Conservation (phyloP, 2,329 filamentous ascomycete species). For the Fusarium irregulare region DNA sequence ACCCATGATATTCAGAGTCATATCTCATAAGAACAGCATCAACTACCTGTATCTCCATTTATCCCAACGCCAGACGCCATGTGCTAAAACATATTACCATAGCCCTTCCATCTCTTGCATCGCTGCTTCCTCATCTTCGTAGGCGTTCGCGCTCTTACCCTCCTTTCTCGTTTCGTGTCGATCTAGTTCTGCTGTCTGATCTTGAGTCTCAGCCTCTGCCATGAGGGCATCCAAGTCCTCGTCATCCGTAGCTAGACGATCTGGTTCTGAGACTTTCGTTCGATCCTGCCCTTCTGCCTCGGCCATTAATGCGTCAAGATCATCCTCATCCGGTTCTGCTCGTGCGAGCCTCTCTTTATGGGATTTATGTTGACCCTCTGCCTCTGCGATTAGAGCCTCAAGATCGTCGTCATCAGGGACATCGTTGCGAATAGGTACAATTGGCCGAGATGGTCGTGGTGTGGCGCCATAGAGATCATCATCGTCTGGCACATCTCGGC, state of each 20-base stretch:
- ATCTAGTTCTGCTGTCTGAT: constrained; percentile 12
- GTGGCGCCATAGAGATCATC: constrained; percentile 68
- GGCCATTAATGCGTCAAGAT: constrained; percentile 65
- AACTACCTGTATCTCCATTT: background rate
- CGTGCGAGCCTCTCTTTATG: constrained; percentile 23
- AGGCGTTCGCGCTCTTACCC: constrained; percentile 51
- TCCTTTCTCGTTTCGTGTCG: background rate
- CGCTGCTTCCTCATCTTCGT: constrained; percentile 73
- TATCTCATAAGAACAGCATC: background rate
- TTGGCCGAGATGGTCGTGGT: constrained; percentile 49
- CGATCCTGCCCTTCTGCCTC: constrained; percentile 54
- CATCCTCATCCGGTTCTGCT: constrained; percentile 55
- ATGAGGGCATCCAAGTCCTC: constrained; percentile 65
- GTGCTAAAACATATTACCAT: constrained; percentile 51
- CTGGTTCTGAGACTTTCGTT: constrained; percentile 25
- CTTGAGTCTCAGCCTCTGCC: constrained; percentile 58
- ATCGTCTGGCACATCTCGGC: constrained; percentile 52
- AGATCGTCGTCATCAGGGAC: constrained; percentile 61
- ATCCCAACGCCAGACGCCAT: constrained; percentile 9
- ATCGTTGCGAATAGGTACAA: constrained; percentile 41
- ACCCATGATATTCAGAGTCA: background rate
- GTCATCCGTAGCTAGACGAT: constrained; percentile 49
- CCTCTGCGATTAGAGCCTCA: constrained; percentile 65
- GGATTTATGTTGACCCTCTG: constrained; percentile 48
- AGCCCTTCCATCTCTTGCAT: constrained; percentile 73